phyloP scores from a whole-genome alignment of 306 rosid species.

The Castanea mollissima region DNA sequence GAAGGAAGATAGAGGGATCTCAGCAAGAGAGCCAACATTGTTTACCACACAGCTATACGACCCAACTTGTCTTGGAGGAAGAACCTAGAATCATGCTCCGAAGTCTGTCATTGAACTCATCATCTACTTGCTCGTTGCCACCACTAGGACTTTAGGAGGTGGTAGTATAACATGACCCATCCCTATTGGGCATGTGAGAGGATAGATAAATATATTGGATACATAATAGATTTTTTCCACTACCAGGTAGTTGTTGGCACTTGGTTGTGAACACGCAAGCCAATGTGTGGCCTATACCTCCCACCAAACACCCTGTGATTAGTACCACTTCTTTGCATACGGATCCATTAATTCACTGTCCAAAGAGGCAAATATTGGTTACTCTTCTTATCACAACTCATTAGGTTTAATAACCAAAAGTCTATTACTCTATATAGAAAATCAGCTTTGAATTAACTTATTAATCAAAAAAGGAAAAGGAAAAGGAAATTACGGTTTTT shows the following conservation, averaged over 20 bases:
- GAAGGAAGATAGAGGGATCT: conserved; percentile 56
- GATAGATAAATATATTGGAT: no score
- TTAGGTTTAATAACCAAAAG: no score
- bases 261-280: conserved; percentile 62
- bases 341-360: conserved; percentile 14
- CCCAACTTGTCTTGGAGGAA: conserved; percentile 46
- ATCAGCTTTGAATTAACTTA: no score
- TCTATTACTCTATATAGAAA: no score
- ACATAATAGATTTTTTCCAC: conserved; percentile 24
- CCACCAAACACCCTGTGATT: conserved; percentile 63
- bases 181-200: no score
- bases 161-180: no score
- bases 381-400: no score
- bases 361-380: no score
- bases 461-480: no score
- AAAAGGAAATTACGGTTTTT: no score
- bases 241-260: conserved; percentile 47
- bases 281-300: conserved; percentile 77
- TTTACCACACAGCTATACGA: conserved; percentile 66
- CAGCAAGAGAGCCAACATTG: conserved; percentile 78
- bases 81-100: conserved; percentile 49
- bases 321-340: conserved; percentile 57
- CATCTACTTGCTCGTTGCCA: conserved; percentile 65
- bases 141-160: conserved; percentile 30
- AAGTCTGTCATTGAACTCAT: conserved; percentile 52